Percentiles rank a stretch among this genome's conserved stretches.
These are phyloP conservation scores for Fallopia convolvulus DNA, from an alignment of 148 eudicot genomes.

Conservation along the genomic window DNA sequence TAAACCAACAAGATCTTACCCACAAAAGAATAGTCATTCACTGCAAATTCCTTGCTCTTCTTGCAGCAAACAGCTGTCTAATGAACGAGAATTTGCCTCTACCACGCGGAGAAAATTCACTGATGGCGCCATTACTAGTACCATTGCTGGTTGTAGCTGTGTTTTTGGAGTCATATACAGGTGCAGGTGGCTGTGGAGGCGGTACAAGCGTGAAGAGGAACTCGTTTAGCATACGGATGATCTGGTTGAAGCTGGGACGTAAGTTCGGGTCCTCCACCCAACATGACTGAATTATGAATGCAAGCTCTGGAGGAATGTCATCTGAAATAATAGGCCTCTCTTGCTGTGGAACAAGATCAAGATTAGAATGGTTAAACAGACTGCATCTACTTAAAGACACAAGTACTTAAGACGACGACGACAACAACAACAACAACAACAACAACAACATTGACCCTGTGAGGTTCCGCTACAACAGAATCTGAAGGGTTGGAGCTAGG, in stretches of 20 bases:
- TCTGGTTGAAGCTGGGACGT: conserved; percentile 77
- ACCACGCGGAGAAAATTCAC: conserved; percentile 1
- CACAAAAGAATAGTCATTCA: neutral
- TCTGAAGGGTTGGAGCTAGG: too few relatives aligned
- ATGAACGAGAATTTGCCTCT: conserved; percentile 9
- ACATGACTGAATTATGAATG: conserved; percentile 66
- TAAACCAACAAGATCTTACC: neutral
- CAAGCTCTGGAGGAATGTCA: conserved; percentile 70
- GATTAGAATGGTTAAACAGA: neutral
- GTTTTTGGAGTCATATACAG: conserved; percentile 31
- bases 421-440: too few relatives aligned
- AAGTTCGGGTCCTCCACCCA: conserved; percentile 82
- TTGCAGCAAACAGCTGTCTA: conserved; percentile 10
- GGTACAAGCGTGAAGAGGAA: conserved; percentile 53
- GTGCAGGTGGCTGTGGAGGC: conserved; percentile 49
- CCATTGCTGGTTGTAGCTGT: conserved; percentile 30
- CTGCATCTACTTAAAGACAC: neutral
- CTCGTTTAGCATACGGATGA: conserved; percentile 76
- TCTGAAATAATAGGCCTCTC: conserved; percentile 68
- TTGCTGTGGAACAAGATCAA: conserved; percentile 34
- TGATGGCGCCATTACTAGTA: conserved; percentile 41
- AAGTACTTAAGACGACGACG: too few relatives aligned
- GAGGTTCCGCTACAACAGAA: too few relatives aligned
- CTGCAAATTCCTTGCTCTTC: conserved; percentile 1
- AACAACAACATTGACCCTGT: too few relatives aligned